Evolutionary conservation across 1,284 basidiomycete genomes (phyloP), one percentile per base, ranked within the genome.

Genomic region (Boletus smithii): DNA sequence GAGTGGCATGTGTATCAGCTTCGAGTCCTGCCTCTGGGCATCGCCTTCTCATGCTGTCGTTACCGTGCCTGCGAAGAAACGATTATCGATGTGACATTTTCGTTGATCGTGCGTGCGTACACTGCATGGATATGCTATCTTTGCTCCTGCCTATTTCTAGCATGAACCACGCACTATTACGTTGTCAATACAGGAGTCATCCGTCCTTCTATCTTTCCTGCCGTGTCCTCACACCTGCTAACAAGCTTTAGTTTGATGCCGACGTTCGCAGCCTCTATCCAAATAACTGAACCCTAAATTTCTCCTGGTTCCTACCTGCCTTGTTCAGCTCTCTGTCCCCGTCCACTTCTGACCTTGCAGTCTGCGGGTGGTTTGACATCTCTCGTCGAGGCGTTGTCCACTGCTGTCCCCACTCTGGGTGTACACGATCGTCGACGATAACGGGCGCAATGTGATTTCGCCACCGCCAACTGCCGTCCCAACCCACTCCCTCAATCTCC

Each of bases 231-330:
- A 3, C 42, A 36, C 44, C 37, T 16, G 46, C 45, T 49, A 40
- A 44, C 60, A 55, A 48, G 44, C 57, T 54, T 57, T 27, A 44
- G 48, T 57, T 59, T 61, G 49, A 48, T 58, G 32, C 22, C 45
- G 23, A 31, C 38, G 39, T 34, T 29, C n/a, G 27, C 29, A 29
- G 20, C n/a, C n/a, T n/a, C n/a, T n/a, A n/a, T n/a, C n/a, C n/a
- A n/a, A n/a, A n/a, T n/a, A 14, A 65, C 61, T 57, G 60, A 61
- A 64, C 59, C 46, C 45, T 63, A 64, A 47, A 38, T 34, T 33
- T 20, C 18, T 35, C 44, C 31, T 43, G 39, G 33, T 33, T 22
- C 24, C 17, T 37, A 36, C 44, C 32, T 53, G 33, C 33, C 35
- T 30, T 38, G 38, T 26, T 49, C 27, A 32, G 29, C 29, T 40